Evolutionary conservation across 768 basidiomycete species (phyloP).

Genomic region (Fistulinella prunicolor): DNA sequence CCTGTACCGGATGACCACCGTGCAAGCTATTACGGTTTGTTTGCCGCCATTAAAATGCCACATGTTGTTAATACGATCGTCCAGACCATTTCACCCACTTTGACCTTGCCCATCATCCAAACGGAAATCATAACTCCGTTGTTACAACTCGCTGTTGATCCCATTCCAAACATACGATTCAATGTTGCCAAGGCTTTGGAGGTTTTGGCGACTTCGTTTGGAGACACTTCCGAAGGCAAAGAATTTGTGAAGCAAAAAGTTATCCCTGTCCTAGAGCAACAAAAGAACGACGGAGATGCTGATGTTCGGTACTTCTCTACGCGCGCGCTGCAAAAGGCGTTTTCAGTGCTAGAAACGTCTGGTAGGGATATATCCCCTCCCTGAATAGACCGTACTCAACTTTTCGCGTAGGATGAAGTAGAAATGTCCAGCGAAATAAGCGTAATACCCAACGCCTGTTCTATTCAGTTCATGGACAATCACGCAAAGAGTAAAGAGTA

Average conservation of each 20-base stretch:
- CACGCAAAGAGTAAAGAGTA: constrained; percentile 30
- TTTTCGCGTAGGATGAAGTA: constrained; percentile 18
- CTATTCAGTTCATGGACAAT: constrained; percentile 19
- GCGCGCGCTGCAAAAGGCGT: constrained; percentile 67
- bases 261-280: constrained; percentile 78
- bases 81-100: constrained; percentile 94
- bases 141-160: constrained; percentile 77
- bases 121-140: constrained; percentile 83
- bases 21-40: constrained; percentile 94
- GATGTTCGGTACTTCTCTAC: constrained; percentile 95
- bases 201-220: constrained; percentile 74
- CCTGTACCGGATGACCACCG: constrained; percentile 96
- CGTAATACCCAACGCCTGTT: constrained; percentile 31
- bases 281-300: constrained; percentile 87
- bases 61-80: constrained; percentile 7
- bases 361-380: constrained; percentile 25
- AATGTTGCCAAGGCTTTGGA: constrained; percentile 96
- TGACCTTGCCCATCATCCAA: constrained; percentile 79
- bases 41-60: neutral
- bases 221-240: constrained; percentile 60
- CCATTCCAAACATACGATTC: constrained; percentile 99
- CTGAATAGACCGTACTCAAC: constrained; percentile 3
- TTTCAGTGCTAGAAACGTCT: constrained; percentile 36
- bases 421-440: constrained; percentile 20
- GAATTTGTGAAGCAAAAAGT: constrained; percentile 73